Conservation (phyloP, 2,329 filamentous ascomycete genomes). For the Westerdykella sp. region DNA sequence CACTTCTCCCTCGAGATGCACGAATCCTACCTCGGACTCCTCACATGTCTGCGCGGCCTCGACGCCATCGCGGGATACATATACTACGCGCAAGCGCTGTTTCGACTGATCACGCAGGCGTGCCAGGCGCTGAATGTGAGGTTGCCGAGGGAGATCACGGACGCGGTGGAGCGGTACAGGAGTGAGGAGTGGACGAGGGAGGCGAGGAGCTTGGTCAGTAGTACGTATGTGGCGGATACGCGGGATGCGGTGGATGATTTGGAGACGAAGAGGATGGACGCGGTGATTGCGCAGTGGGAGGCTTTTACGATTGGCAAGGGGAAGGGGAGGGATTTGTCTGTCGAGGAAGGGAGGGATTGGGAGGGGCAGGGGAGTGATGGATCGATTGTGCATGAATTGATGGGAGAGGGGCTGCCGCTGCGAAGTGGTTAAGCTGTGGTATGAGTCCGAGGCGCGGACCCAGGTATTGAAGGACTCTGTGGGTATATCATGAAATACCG, state of each 20-base stretch:
- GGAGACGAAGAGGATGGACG: conserved; percentile 23
- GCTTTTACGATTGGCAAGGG: conserved; percentile 8
- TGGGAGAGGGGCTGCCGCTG: too few relatives aligned
- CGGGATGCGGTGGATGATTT: conserved; percentile 10
- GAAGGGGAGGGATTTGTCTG: neutral
- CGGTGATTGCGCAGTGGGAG: conserved; percentile 24
- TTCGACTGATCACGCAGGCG: conserved; percentile 23
- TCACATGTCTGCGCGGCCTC: conserved; percentile 24
- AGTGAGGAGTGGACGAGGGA: conserved; percentile 29
- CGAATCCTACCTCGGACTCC: conserved; percentile 21
- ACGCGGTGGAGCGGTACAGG: conserved; percentile 15
- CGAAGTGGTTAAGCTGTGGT: too few relatives aligned
- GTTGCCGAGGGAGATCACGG: conserved; percentile 18
- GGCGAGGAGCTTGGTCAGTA: conserved; percentile 21
- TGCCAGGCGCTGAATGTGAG: conserved; percentile 16
- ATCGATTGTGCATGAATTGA: too few relatives aligned
- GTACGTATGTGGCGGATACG: conserved; percentile 26
- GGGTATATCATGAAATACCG: too few relatives aligned
- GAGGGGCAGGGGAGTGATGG: neutral
- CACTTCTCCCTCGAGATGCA: conserved; percentile 5
- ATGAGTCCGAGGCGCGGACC: too few relatives aligned
- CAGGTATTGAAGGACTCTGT: too few relatives aligned
- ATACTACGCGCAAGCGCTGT: conserved; percentile 26
- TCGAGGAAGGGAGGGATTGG: neutral
- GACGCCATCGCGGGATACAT: conserved; percentile 17